Base-by-base conservation (phyloP, 2,329 filamentous ascomycete genomes). In the Cadophora gregata region DNA sequence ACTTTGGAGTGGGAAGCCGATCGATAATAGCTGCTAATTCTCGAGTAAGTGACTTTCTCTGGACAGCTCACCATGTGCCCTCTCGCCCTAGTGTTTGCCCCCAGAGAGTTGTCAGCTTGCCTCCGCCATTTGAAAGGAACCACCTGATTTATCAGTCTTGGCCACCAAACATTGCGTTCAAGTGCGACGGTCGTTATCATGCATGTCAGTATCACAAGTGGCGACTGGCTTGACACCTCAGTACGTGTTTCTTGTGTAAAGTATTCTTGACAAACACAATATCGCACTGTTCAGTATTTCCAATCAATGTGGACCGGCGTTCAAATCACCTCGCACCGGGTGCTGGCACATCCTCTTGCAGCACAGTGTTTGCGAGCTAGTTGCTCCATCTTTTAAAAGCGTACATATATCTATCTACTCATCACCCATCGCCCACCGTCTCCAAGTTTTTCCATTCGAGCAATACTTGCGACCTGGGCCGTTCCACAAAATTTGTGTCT, bases 371-470 rank as follows among this genome's bases (percentile, higher is more conserved):
- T 47, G 61, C 16, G 25, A 55, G 25, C 16, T 47, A 55, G 31
- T 45, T 7, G 33, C 48, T 31, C n/a, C 9, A 8, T 56, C 27
- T 25, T 25, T 63, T 29, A 16, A 27, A 2, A 24, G 8, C 25
- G 45, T 47, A 63, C 50, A 45, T 63, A 63, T 63, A 56, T 47
- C 33, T 56, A 38, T 55, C 45, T 31, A 61, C 42, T 50, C 58
- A 24, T 16, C n/a, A 10, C 27, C 45, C 24, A 56, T 14, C 16
- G 2, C 33, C 29, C 55, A 25, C 55, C 50, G 31, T 47, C 24
- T 63, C 21, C 24, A 21, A 42, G 8, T 4, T 16, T 21, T 55
- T 14, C 31, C 51, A 38, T 55, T 45, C 21, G 38, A 63, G 21
- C 36, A 29, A 31, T 14, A 16, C 12, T 62, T 38, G 33, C 24